Percentiles rank a stretch among this genome's conserved stretches.
Evolutionary conservation across 495 filamentous ascomycete genomes (phyloP).

Genomic region (Hyphodiscus hymeniophilus): DNA sequence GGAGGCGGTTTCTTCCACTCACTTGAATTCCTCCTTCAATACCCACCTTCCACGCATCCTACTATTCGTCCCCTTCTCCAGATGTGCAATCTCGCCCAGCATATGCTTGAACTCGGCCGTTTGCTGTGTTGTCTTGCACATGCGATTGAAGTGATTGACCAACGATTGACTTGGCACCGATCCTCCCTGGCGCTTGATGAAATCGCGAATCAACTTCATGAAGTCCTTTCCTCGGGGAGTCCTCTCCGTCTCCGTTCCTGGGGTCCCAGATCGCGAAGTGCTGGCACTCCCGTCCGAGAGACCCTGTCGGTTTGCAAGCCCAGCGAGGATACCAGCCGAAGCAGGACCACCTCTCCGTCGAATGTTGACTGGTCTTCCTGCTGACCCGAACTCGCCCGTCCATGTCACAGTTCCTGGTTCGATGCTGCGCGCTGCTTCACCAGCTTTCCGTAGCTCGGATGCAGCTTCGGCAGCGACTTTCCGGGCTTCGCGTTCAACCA

Average conservation of each 20-base stretch:
- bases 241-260: constrained; percentile 17
- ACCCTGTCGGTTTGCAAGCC: constrained; percentile 48
- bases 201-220: constrained; percentile 64
- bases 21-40: constrained; percentile 51
- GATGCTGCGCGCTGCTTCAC: constrained; percentile 58
- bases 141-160: constrained; percentile 64
- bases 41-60: constrained; percentile 52
- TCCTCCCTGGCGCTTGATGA: constrained; percentile 62
- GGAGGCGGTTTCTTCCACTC: constrained; percentile 1
- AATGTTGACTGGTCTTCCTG: constrained; percentile 42
- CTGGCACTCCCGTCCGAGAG: constrained; percentile 28
- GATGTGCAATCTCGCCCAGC: constrained; percentile 41
- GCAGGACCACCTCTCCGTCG: constrained; percentile 30
- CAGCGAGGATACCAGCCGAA: constrained; percentile 50
- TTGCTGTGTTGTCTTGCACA: constrained; percentile 34
- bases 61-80: constrained; percentile 40
- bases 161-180: constrained; percentile 64
- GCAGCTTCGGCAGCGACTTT: constrained; percentile 72
- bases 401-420: constrained; percentile 86
- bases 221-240: constrained; percentile 42
- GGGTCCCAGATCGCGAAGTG: constrained; percentile 23
- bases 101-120: constrained; percentile 40
- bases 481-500: constrained; percentile 74
- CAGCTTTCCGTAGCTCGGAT: constrained; percentile 60
- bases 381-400: constrained; percentile 77